Percentiles rank a stretch among this genome's conserved stretches.
These are phyloP conservation scores for Terana coerulea DNA, from an alignment of 768 basidiomycete species.

Conservation along the genomic window DNA sequence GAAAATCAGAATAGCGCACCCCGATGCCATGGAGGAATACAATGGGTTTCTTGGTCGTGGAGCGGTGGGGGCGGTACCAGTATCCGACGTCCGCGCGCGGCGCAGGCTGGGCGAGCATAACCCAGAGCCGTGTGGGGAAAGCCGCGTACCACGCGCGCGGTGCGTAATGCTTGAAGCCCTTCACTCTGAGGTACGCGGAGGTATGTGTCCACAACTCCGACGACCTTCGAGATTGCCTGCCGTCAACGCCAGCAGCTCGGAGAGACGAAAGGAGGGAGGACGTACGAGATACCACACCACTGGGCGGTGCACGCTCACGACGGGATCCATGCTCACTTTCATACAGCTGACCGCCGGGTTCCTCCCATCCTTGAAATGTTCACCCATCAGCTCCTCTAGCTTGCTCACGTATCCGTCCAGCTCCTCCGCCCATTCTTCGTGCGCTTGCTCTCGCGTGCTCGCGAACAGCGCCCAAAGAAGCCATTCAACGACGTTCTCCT, in stretches of 20 bases:
- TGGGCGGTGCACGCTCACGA: slow-evolving; percentile 52
- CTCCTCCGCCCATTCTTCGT: slow-evolving; percentile 46
- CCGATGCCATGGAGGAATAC: slow-evolving; percentile 73
- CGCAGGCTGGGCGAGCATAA: slow-evolving; percentile 40
- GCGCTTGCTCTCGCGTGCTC: slow-evolving; percentile 27
- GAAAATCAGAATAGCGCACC: slow-evolving; percentile 33
- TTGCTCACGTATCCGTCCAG: slow-evolving; percentile 41
- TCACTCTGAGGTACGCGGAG: slow-evolving; percentile 31
- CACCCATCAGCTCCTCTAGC: slow-evolving; percentile 40
- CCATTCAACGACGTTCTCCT: slow-evolving; percentile 55
- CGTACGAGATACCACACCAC: slow-evolving; percentile 62
- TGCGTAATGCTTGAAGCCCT: slow-evolving; percentile 55
- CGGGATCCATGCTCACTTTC: slow-evolving; percentile 53
- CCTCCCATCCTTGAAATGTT: slow-evolving; percentile 37
- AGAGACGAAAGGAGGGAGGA: slow-evolving; percentile 5
- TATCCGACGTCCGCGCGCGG: slow-evolving; percentile 34
- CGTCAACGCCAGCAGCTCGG: background rate
- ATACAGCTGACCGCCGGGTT: slow-evolving; percentile 39
- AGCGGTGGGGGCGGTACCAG: slow-evolving; percentile 49
- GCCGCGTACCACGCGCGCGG: slow-evolving; percentile 30
- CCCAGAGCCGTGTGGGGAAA: slow-evolving; percentile 53
- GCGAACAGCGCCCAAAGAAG: slow-evolving; percentile 64
- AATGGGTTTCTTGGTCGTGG: slow-evolving; percentile 44
- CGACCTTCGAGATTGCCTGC: slow-evolving; percentile 50
- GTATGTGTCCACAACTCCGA: slow-evolving; percentile 47